A percentile compares a stretch with the other conserved stretches of the same genome.
Conservation (phyloP, 768 basidiomycete genomes). For the Trametes meyenii region DNA sequence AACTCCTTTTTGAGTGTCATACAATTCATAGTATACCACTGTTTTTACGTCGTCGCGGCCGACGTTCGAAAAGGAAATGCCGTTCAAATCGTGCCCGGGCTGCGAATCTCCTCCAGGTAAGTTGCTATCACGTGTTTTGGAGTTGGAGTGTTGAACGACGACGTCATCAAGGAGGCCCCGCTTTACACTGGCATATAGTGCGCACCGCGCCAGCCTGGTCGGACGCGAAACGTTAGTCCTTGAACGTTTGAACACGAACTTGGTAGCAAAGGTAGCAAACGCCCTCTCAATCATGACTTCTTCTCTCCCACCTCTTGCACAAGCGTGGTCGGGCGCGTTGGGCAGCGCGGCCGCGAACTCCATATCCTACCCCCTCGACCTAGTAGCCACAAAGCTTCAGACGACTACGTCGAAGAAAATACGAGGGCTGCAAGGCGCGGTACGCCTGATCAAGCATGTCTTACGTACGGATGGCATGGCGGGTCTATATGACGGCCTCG, state of each 20-base stretch:
- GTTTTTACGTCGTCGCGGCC: neutral
- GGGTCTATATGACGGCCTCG: slow-evolving; percentile 55
- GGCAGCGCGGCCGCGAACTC: slow-evolving; percentile 58
- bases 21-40: too few relatives aligned
- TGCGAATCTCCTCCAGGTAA: neutral
- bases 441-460: slow-evolving; percentile 42
- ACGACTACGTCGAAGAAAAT: slow-evolving; percentile 23
- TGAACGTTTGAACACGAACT: neutral
- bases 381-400: slow-evolving; percentile 54
- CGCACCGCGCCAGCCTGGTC: neutral
- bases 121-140: neutral
- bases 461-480: slow-evolving; percentile 43
- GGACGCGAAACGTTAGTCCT: neutral
- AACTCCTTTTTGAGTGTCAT: too few relatives aligned
- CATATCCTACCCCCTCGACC: slow-evolving; percentile 59
- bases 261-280: too few relatives aligned
- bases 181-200: too few relatives aligned
- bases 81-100: neutral
- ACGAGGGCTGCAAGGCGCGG: slow-evolving; percentile 36
- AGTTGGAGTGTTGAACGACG: neutral
- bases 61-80: too few relatives aligned
- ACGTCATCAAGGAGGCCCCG: neutral
- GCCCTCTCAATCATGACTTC: slow-evolving; percentile 48
- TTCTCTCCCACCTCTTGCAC: slow-evolving; percentile 58
- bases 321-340: slow-evolving; percentile 59